Evolutionary conservation across 306 rosid species (phyloP).

Genomic region (Cicer pinnatifidum): DNA sequence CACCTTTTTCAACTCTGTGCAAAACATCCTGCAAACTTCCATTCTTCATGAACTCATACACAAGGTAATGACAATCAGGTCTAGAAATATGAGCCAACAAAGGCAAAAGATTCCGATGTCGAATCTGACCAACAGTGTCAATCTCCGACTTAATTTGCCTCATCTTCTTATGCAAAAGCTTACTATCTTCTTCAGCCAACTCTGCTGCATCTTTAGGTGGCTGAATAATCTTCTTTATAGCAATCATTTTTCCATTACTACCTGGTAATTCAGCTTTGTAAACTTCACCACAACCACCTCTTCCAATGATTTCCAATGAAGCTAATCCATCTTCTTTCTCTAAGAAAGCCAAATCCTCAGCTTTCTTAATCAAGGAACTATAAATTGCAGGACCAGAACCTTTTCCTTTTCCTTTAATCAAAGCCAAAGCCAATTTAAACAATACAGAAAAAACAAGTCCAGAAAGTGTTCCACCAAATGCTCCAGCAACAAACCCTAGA

Average conservation of each 20-base stretch:
- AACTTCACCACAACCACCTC: constrained; percentile 84
- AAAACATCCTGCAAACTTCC: constrained; percentile 79
- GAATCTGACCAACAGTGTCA: constrained; percentile 79
- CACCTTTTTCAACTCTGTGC: constrained; percentile 46
- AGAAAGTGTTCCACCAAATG: constrained; percentile 64
- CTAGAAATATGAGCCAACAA: constrained; percentile 77
- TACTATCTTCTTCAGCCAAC: constrained; percentile 71
- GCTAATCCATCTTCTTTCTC: constrained; percentile 75
- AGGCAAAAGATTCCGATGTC: constrained; percentile 85
- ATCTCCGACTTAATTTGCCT: constrained; percentile 84
- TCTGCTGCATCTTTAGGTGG: constrained; percentile 72
- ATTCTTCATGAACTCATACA: constrained; percentile 91
- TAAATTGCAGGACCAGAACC: constrained; percentile 66
- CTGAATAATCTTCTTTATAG: constrained; percentile 79
- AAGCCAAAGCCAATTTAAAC: constrained; percentile 63
- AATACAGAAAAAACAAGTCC: constrained; percentile 70
- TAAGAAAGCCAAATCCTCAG: constrained; percentile 78
- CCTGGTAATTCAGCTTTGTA: constrained; percentile 78
- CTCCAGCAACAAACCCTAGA: constrained; percentile 78
- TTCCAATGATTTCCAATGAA: constrained; percentile 66
- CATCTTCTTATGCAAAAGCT: constrained; percentile 71
- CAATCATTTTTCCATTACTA: constrained; percentile 68
- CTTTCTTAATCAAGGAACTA: constrained; percentile 66
- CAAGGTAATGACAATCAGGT: constrained; percentile 82
- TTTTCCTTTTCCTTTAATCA: constrained; percentile 62